Conservation (phyloP, 2,329 filamentous ascomycete genomes). For the Lasiodiplodia sp. region DNA sequence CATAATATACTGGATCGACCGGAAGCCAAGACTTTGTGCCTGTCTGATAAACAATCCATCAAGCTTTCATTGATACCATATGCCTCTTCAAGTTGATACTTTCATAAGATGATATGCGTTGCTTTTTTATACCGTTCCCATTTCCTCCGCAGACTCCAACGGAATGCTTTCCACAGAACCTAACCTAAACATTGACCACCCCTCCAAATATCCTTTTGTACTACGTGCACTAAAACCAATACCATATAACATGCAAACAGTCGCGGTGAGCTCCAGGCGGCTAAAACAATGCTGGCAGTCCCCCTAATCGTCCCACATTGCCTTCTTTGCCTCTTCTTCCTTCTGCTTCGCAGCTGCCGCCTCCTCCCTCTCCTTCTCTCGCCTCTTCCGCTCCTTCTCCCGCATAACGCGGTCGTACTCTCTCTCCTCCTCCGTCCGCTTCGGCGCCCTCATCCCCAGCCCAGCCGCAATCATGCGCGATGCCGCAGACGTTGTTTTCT, state of each 20-base stretch:
- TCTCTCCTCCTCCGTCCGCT: conserved; percentile 84
- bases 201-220: not conserved
- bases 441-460: conserved; percentile 80
- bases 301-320: conserved; percentile 78
- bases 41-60: not conserved
- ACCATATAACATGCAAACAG: not conserved
- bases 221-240: not conserved
- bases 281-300: not conserved
- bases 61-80: not conserved
- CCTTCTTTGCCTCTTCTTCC: conserved; percentile 75
- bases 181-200: not conserved
- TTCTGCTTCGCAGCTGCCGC: conserved; percentile 69
- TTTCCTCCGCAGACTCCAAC: conserved; percentile 6
- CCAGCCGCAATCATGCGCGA: conserved; percentile 88
- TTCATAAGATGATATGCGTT: not conserved
- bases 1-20: not conserved
- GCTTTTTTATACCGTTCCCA: not conserved
- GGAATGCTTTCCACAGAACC: conserved; percentile 9
- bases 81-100: not conserved
- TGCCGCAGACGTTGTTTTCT: conserved; percentile 94
- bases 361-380: conserved; percentile 74
- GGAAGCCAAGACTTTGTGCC: not conserved
- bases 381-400: conserved; percentile 82
- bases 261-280: not conserved
- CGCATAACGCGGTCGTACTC: conserved; percentile 84